Base-by-base conservation (phyloP, 2,329 filamentous ascomycete species). In the Colletotrichum zoysiae region DNA sequence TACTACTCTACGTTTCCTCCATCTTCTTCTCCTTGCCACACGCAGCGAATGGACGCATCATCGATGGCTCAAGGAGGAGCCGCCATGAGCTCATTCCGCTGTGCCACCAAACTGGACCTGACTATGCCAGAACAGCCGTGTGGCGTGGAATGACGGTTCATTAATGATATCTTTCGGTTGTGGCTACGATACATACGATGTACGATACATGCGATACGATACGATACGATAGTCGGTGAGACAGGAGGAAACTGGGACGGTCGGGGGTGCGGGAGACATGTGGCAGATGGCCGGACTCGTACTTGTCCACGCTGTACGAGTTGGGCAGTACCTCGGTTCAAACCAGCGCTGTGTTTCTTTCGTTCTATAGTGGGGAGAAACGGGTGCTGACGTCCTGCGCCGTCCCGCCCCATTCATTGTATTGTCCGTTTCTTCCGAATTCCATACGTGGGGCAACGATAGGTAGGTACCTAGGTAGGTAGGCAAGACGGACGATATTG, bases 241-340 rank as follows among this genome's bases (percentile, higher is more conserved):
- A 18, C 16, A 1, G 6, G 55, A 40, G 33, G 33, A 56, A 56
- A 56, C 50, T 9, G 26, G 50, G 26, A 53, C 50, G 46, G 11
- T 16, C 26, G 9, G 30, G 9, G 14, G 66, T 58, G 38, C 35
- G 65, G 20, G 9, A 12, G 65, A 60, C 65, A 30, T 70, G 46
- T 60, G 35, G 65, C 69, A 70, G 35, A 48, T 55, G 46, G 48
- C 70, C 7, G 55, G 65, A 69, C 23, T 18, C 44, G 70, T 72
- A 70, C 33, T 65, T 65, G 23, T 65, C 59, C 55, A 60, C 46
- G 55, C 46, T 12, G 2, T 20, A 18, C 1, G 48, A 9, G 12
- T n/a, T 55, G 18, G 38, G 35, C 38, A 48, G 33, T 69, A 71
- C 59, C 46, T 69, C 65, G 53, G 60, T 38, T 40, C 1, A 40